These are phyloP conservation scores for Cardamine chenopodiifolia DNA, from an alignment of 345 rosid genomes.

Conservation along the genomic window DNA sequence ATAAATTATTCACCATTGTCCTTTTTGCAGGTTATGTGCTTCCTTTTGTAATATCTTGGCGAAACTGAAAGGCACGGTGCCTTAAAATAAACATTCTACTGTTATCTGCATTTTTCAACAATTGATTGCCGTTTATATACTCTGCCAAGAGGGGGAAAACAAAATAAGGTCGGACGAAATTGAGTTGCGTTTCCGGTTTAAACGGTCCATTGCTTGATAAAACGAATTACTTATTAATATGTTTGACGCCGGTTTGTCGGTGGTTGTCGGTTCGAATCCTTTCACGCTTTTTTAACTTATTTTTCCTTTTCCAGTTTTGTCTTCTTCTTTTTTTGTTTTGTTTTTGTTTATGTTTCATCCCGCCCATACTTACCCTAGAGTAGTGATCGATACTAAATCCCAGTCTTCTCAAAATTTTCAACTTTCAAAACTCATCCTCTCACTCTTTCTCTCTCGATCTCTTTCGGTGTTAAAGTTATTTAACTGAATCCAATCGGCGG, in stretches of 20 bases:
- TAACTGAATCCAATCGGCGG: background rate
- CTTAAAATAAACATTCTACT: too few species aligned
- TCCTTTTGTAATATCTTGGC: background rate
- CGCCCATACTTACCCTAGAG: constrained; percentile 25
- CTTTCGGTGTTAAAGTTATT: background rate
- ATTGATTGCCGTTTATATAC: too few species aligned
- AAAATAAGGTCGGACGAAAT: too few species aligned
- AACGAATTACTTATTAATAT: too few species aligned
- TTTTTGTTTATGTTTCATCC: background rate
- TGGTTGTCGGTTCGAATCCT: constrained; percentile 82
- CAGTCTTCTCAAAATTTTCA: constrained; percentile 18
- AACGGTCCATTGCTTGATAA: background rate
- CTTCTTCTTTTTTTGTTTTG: background rate
- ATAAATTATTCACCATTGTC: too few species aligned
- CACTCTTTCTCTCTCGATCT: constrained; percentile 27
- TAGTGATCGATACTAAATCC: constrained; percentile 3
- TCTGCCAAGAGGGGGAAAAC: too few species aligned
- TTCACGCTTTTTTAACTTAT: constrained; percentile 15
- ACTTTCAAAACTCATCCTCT: constrained; percentile 11
- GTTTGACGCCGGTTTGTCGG: too few species aligned
- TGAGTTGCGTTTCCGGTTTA: too few species aligned
- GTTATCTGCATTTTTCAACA: background rate
- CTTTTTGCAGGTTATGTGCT: background rate
- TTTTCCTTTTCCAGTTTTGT: background rate
- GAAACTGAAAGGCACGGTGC: too few species aligned